A percentile compares a stretch with the other conserved stretches of the same genome.
Conservation (phyloP, 441 rosid genomes). For the Bocquillonia castaneifolia region DNA sequence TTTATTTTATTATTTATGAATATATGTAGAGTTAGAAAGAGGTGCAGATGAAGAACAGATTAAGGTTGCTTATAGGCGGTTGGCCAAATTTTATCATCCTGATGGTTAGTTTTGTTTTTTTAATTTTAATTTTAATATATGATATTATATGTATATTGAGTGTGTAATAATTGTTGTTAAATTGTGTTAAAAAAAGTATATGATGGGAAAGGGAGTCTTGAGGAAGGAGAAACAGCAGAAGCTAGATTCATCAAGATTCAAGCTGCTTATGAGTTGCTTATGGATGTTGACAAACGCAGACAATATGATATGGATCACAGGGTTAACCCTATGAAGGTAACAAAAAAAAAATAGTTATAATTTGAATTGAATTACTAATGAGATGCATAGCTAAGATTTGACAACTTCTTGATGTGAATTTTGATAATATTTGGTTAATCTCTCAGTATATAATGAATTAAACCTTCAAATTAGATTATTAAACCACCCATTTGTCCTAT, state of each 20-base stretch:
- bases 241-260: slow-evolving; percentile 94
- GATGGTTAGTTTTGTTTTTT: slow-evolving; percentile 88
- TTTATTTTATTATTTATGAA: neutral
- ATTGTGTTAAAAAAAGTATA: too few relatives aligned
- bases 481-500: too few relatives aligned
- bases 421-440: too few relatives aligned
- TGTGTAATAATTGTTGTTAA: too few relatives aligned
- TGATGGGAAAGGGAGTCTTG: slow-evolving; percentile 87
- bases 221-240: slow-evolving; percentile 96
- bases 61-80: slow-evolving; percentile 75
- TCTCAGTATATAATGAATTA: too few relatives aligned
- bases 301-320: slow-evolving; percentile 77
- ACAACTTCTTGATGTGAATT: too few relatives aligned
- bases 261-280: slow-evolving; percentile 90
- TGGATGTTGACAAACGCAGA: slow-evolving; percentile 66
- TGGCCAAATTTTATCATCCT: slow-evolving; percentile 92
- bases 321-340: slow-evolving; percentile 91
- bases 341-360: neutral
- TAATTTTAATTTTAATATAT: too few relatives aligned
- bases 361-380: too few relatives aligned
- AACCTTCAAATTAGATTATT: too few relatives aligned
- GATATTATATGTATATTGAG: too few relatives aligned
- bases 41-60: slow-evolving; percentile 81
- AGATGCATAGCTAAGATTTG: too few relatives aligned
- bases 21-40: slow-evolving; percentile 70